Conservation (phyloP, 2,329 filamentous ascomycete species). For the Colletotrichum siamense region DNA sequence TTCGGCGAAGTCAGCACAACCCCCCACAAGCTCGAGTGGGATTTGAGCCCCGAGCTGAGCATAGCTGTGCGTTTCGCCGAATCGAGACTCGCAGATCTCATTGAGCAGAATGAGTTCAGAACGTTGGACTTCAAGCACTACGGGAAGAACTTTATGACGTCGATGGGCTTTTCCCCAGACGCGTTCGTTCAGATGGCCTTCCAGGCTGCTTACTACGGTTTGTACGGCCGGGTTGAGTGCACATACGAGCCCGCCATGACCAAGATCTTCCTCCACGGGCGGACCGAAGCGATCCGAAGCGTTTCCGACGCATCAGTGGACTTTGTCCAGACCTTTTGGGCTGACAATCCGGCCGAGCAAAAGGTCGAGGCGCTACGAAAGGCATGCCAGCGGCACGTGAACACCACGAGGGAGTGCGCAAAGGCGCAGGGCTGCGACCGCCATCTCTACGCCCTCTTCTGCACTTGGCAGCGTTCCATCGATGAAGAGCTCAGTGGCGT, state of each 20-base stretch:
- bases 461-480: constrained; percentile 89
- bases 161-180: constrained; percentile 95
- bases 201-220: constrained; percentile 95
- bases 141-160: constrained; percentile 97
- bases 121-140: constrained; percentile 89
- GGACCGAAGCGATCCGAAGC: constrained; percentile 90
- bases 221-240: constrained; percentile 92
- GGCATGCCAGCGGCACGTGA: constrained; percentile 83
- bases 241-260: constrained; percentile 99
- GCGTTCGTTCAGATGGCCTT: constrained; percentile 99
- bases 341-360: constrained; percentile 78
- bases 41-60: constrained; percentile 90
- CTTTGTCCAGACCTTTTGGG: constrained; percentile 95
- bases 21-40: constrained; percentile 96
- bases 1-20: constrained; percentile 94
- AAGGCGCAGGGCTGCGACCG: constrained; percentile 92
- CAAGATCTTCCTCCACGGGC: constrained; percentile 89
- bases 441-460: constrained; percentile 92
- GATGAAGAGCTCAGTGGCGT: constrained; percentile 71
- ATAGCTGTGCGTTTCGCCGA: constrained; percentile 95
- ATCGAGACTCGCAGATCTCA: constrained; percentile 89
- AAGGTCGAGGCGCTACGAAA: constrained; percentile 87
- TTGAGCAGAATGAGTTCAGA: constrained; percentile 95
- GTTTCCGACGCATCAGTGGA: constrained; percentile 84
- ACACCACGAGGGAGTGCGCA: constrained; percentile 81